Percentiles rank a stretch among this genome's conserved stretches.
These are phyloP conservation scores for Blastocystis sp. DNA, from an alignment of 352 stramenopile species.

Conservation along the genomic window DNA sequence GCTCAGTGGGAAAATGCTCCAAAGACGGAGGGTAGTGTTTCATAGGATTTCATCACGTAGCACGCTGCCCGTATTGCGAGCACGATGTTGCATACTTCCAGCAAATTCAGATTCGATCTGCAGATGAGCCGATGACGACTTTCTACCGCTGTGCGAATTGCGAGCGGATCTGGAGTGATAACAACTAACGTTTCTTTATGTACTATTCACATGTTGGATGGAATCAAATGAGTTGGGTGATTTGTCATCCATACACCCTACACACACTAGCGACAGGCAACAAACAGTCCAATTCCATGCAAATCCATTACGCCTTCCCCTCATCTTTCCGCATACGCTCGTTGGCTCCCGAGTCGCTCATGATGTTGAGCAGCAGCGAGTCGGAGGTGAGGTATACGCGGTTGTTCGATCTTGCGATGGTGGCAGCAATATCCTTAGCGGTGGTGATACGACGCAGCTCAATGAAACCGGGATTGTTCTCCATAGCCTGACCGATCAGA, in stretches of 20 bases:
- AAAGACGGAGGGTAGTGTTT: slow-evolving; percentile 70
- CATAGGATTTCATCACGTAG: slow-evolving; percentile 59
- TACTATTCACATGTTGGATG: slow-evolving; percentile 34
- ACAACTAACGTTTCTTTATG: slow-evolving; percentile 57
- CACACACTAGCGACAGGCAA: too few relatives aligned
- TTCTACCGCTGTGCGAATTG: slow-evolving; percentile 99
- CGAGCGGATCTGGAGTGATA: slow-evolving; percentile 87
- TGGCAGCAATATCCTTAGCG: slow-evolving; percentile 92
- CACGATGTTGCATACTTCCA: slow-evolving; percentile 96
- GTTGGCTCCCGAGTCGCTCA: slow-evolving; percentile 26
- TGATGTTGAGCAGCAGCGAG: slow-evolving; percentile 47
- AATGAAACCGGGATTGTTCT: slow-evolving; percentile 98
- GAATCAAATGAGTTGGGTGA: too few relatives aligned
- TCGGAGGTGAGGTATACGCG: slow-evolving; percentile 75
- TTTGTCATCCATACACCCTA: too few relatives aligned
- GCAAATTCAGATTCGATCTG: slow-evolving; percentile 98
- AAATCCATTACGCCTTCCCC: too few relatives aligned
- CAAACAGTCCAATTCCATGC: too few relatives aligned
- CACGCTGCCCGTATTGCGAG: slow-evolving; percentile 83
- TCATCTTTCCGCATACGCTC: neutral
- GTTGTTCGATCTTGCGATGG: slow-evolving; percentile 84
- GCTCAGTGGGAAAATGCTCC: slow-evolving; percentile 95
- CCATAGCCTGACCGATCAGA: slow-evolving; percentile 92
- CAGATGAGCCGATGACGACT: slow-evolving; percentile 92
- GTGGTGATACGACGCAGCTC: slow-evolving; percentile 92